Evolutionary conservation across 78 protist genomes (phyloP).

Genomic region (Guillardia theta): DNA sequence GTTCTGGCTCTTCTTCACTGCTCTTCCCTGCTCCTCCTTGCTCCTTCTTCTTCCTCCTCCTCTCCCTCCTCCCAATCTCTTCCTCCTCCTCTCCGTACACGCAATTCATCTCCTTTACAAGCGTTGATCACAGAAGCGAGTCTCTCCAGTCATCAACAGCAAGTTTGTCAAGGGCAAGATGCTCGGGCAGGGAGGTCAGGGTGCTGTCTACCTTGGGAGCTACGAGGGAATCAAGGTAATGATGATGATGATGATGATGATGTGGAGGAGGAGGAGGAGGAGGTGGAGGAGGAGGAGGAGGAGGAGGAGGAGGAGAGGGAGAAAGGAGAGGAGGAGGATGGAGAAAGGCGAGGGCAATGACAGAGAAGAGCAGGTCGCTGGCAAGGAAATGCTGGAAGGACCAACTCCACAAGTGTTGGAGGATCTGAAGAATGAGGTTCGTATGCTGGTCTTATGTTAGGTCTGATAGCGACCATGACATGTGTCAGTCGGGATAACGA

Average conservation of each 20-base stretch:
- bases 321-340: neutral
- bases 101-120: too few relatives aligned
- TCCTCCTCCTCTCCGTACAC: too few relatives aligned
- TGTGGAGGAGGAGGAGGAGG: neutral
- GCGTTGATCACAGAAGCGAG: too few relatives aligned
- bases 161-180: neutral
- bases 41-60: too few relatives aligned
- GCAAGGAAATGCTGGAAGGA: neutral
- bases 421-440: neutral
- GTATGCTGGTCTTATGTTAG: too few relatives aligned
- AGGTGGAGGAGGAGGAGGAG: neutral
- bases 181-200: neutral
- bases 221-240: neutral
- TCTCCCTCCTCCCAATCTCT: too few relatives aligned
- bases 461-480: too few relatives aligned
- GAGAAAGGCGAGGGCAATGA: neutral
- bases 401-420: neutral
- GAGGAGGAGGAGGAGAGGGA: neutral
- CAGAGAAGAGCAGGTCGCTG: neutral
- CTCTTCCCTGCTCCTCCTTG: too few relatives aligned
- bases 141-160: neutral
- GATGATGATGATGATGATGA: neutral
- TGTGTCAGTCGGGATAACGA: too few relatives aligned
- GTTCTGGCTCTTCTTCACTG: too few relatives aligned
- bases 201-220: neutral